Percentiles rank a stretch among this genome's conserved stretches.
Evolutionary conservation across 225 moss, liverwort and hornwort genomes (phyloP).

Genomic region (Pseudisothecium myosuroides): DNA sequence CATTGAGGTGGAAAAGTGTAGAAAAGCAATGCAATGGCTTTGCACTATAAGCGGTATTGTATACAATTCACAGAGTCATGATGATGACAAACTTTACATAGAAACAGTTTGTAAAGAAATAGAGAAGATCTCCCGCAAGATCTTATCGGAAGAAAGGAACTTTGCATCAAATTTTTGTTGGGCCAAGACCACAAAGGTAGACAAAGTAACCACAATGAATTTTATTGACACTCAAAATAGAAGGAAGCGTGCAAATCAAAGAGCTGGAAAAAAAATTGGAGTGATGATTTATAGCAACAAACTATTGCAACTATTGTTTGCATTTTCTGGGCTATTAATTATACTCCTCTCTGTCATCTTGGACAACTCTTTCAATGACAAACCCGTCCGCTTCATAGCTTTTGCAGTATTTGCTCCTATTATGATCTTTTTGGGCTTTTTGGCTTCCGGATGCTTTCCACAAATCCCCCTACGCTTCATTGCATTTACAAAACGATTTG

Average conservation of each 20-base stretch:
- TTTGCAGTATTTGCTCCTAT: not conserved
- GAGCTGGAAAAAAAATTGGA: not conserved
- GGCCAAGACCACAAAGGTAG: no score
- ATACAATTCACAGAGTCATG: no score
- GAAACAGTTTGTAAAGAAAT: fast-evolving
- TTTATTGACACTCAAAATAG: not conserved
- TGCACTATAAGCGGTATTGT: not conserved
- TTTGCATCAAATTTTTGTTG: fast-evolving
- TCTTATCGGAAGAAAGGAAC: not conserved
- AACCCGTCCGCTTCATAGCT: not conserved
- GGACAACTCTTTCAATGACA: not conserved
- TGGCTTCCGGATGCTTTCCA: not conserved
- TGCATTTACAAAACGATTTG: not conserved
- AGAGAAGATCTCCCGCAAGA: fast-evolving
- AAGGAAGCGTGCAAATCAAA: not conserved
- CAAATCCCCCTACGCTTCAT: not conserved
- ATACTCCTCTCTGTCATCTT: not conserved
- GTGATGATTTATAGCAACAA: not conserved
- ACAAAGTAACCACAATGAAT: fast-evolving
- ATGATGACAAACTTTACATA: not conserved
- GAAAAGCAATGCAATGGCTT: not conserved
- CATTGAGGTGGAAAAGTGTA: not conserved
- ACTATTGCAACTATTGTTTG: not conserved
- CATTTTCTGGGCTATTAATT: not conserved
- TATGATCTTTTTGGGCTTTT: not conserved